These are phyloP conservation scores for Albifimbria verrucaria DNA, from an alignment of 2,329 filamentous ascomycete species.

Conservation along the genomic window DNA sequence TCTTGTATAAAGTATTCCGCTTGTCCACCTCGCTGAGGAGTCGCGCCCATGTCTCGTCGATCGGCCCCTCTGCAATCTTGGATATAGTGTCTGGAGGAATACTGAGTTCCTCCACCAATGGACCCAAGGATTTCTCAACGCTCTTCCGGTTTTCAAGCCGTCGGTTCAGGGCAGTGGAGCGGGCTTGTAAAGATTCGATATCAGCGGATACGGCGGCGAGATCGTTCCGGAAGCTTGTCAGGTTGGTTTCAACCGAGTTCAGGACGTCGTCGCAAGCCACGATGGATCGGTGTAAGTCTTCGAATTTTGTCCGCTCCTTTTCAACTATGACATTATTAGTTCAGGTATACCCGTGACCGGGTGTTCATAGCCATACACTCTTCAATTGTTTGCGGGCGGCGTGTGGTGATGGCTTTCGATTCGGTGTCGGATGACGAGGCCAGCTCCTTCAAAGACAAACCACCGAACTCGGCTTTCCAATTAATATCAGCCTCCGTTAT, in stretches of 20 bases:
- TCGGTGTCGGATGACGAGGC: conserved; percentile 34
- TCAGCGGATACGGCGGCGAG: conserved; percentile 89
- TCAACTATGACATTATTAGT: conserved; percentile 52
- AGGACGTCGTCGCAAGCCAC: conserved; percentile 88
- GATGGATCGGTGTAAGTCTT: conserved; percentile 89
- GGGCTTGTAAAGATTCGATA: conserved; percentile 87
- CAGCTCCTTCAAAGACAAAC: conserved; percentile 72
- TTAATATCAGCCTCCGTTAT: conserved; percentile 54
- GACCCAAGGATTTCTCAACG: conserved; percentile 82
- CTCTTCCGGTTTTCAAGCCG: conserved; percentile 85
- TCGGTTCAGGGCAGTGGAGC: conserved; percentile 78
- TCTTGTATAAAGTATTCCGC: conserved; percentile 68
- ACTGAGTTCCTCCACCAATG: conserved; percentile 87
- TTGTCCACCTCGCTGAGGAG: conserved; percentile 81
- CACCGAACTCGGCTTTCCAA: conserved; percentile 73
- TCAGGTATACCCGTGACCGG: conserved; percentile 2
- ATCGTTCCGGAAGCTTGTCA: conserved; percentile 91
- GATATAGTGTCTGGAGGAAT: conserved; percentile 80
- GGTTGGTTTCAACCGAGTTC: conserved; percentile 86
- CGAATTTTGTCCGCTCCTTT: conserved; percentile 77
- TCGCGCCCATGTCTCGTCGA: conserved; percentile 87
- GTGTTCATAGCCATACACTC: conserved; percentile 58
- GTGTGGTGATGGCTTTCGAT: conserved; percentile 19
- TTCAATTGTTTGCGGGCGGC: conserved; percentile 61
- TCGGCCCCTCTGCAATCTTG: conserved; percentile 81